phyloP scores from a whole-genome alignment of 805 yeast genomes.

The Priceomyces carsonii region DNA sequence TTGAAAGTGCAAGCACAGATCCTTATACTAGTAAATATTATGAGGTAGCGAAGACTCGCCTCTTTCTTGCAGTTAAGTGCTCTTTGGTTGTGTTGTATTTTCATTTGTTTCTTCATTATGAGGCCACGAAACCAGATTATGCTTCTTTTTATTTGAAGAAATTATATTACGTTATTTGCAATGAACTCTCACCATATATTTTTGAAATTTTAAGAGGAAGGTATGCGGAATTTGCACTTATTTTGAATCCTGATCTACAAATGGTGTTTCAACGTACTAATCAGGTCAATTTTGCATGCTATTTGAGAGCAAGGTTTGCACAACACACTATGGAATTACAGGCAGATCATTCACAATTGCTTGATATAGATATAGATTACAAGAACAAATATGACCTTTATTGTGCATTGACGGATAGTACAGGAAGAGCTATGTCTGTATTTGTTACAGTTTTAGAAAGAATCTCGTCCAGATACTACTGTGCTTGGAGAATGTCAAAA shows the following conservation, averaged over 20 bases:
- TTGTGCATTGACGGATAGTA: slow-evolving; percentile 7
- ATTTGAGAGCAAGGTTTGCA: slow-evolving; percentile 5
- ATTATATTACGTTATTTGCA: slow-evolving; percentile 17
- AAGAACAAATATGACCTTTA: slow-evolving; percentile 6
- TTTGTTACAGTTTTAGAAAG: slow-evolving; percentile 24
- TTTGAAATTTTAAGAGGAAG: slow-evolving; percentile 18
- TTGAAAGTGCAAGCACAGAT: too few species aligned
- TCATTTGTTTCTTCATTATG: slow-evolving; percentile 38
- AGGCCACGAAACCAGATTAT: slow-evolving; percentile 26
- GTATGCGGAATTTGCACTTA: slow-evolving; percentile 19
- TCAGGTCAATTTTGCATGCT: slow-evolving; percentile 19
- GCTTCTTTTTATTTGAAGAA: slow-evolving; percentile 34
- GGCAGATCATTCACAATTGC: slow-evolving; percentile 10
- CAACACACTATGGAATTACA: slow-evolving; percentile 12
- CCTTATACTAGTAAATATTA: too few species aligned
- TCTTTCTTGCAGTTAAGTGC: too few species aligned
- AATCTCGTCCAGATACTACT: slow-evolving; percentile 56
- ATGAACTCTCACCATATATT: slow-evolving; percentile 27
- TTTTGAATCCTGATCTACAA: slow-evolving; percentile 34
- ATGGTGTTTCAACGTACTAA: slow-evolving; percentile 38
- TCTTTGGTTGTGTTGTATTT: too few species aligned
- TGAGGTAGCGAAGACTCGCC: too few species aligned
- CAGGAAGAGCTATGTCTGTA: slow-evolving; percentile 11
- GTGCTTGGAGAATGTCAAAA: slow-evolving; percentile 65
- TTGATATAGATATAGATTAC: slow-evolving; percentile 12